Evolutionary conservation across 768 basidiomycete genomes (phyloP).

Genomic region (Suillus subaureus): DNA sequence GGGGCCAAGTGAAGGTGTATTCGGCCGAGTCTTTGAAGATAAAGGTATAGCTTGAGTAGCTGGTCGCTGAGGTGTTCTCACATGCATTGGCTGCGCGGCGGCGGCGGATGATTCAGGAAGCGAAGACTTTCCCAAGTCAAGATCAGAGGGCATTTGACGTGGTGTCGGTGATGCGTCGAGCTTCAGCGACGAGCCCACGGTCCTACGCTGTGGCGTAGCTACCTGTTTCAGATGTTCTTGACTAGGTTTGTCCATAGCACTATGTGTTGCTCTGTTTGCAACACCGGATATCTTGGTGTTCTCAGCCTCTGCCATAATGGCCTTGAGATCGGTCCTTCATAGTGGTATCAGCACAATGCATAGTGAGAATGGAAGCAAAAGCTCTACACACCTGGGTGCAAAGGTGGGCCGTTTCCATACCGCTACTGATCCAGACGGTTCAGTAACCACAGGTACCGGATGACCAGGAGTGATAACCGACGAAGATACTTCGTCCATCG

Average conservation of each 20-base stretch:
- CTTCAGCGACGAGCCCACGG: conserved; percentile 12
- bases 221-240: neutral
- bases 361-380: neutral
- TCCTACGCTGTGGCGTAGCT: neutral
- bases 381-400: conserved; percentile 49
- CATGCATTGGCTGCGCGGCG: neutral
- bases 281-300: conserved; percentile 16
- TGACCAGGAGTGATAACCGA: conserved; percentile 24
- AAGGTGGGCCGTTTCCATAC: conserved; percentile 52
- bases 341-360: conserved; percentile 13
- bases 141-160: conserved; percentile 15
- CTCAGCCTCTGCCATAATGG: conserved; percentile 82
- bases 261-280: neutral
- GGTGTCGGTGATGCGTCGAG: conserved; percentile 11
- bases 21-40: conserved; percentile 25
- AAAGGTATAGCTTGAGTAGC: conserved; percentile 15
- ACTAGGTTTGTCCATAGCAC: neutral
- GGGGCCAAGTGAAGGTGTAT: conserved; percentile 53
- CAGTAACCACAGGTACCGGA: conserved; percentile 16
- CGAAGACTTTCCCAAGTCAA: conserved; percentile 9
- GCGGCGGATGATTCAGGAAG: conserved; percentile 1
- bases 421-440: conserved; percentile 26
- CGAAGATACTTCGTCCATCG: conserved; percentile 70
- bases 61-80: conserved; percentile 15
- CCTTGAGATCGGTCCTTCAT: conserved; percentile 61